phyloP scores from a whole-genome alignment of 176 grass and related monocot species.

The Poa annua region DNA sequence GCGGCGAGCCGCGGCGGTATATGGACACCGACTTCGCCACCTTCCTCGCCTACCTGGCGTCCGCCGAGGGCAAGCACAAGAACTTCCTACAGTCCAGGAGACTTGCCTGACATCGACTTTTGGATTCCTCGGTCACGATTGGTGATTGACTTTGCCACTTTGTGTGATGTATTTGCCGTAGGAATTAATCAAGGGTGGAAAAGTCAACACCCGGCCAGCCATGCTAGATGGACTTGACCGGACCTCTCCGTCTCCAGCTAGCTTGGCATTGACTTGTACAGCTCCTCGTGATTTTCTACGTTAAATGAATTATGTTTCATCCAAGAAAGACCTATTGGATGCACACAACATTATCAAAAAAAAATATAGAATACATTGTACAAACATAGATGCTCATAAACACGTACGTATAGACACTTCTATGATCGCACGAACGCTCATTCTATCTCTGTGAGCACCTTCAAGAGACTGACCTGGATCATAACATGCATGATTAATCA shows the following conservation, averaged over 20 bases:
- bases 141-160: neutral
- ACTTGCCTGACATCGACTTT: constrained; percentile 3
- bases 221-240: neutral
- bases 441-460: no score
- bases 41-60: constrained; percentile 80
- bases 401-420: no score
- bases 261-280: constrained; percentile 9
- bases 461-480: no score
- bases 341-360: neutral
- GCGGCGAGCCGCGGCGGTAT: constrained; percentile 51
- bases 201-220: neutral
- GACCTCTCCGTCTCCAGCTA: neutral
- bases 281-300: neutral
- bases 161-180: neutral
- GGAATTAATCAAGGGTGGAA: neutral
- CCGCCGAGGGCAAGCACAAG: constrained; percentile 70
- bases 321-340: neutral
- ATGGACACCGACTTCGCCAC: constrained; percentile 87
- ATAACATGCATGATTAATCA: no score
- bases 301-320: neutral
- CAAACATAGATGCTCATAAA: no score
- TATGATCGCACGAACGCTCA: no score
- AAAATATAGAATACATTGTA: no score
- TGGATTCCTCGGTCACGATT: neutral
- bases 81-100: constrained; percentile 88